Base-by-base conservation (phyloP, 208 protist genomes). In the Leishmania gerbilli region DNA sequence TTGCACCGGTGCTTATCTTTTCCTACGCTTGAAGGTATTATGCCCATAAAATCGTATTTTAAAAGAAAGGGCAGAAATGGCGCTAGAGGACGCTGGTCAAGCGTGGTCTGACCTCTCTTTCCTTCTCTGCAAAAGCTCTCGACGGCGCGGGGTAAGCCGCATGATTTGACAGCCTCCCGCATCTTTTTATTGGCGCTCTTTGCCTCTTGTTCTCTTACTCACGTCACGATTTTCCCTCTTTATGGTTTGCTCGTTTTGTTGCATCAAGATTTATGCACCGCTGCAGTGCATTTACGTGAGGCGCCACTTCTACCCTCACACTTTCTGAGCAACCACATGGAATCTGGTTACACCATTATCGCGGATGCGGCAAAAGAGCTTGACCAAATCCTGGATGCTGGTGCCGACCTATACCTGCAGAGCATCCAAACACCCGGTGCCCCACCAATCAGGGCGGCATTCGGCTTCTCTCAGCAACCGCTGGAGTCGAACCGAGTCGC, bases 401-500 rank as follows among this genome's bases (percentile, higher is more conserved):
- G 68, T 3, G 55, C 65, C 0, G 5, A 0, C 1, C 27, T 84
- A 17, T 79, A 53, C 31, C 2, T 77, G 2, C 40, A 76, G 3
- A 68, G 51, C 34, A 58, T 84, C 17, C 56, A 1, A 47, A 53
- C 24, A 40, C 27, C 40, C 1, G 40, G 34, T 27, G 19, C 68
- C 0, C 42, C 74, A 37, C 5, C 42, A n/a, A 9, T 79, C 6
- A 84, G 58, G 27, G 19, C 51, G 3, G 74, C 55, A 13, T 49
- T 84, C 7, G 80, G 80, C 1, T 79, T 84, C 40, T 60, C 53
- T 6, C 27, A 65, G 11, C 53, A 75, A 42, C 58, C 71, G 24
- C 55, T 55, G 17, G 1, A 67, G 15, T 19, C 37, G 3, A 17
- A 17, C 24, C 45, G 17, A 5, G 76, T 83, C 5, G 13, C 45